phyloP scores from a whole-genome alignment of 2,329 filamentous ascomycete genomes.

The Paracorniculantispora psalliotae region DNA sequence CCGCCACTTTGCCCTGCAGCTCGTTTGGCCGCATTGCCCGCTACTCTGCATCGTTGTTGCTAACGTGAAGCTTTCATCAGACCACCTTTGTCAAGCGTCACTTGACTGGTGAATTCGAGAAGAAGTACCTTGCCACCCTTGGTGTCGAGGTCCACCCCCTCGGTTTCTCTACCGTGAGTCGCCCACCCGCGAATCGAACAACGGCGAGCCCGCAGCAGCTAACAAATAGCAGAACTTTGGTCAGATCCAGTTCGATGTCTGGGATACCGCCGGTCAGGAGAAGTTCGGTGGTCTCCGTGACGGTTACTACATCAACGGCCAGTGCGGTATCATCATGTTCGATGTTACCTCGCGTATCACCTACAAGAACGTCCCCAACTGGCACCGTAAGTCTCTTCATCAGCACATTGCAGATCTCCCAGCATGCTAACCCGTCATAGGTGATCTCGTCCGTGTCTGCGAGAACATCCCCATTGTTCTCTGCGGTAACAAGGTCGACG shows the following conservation, averaged over 20 bases:
- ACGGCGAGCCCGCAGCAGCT: conserved; percentile 24
- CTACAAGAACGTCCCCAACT: conserved; percentile 99
- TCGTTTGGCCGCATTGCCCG: neutral
- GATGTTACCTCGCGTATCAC: conserved; percentile 99
- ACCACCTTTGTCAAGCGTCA: conserved; percentile 99
- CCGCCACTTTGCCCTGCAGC: conserved; percentile 13
- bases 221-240: conserved; percentile 69
- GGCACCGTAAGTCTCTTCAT: conserved; percentile 75
- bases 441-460: conserved; percentile 97
- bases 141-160: conserved; percentile 99
- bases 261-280: conserved; percentile 98
- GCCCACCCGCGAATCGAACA: conserved; percentile 16
- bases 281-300: conserved; percentile 99
- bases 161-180: conserved; percentile 90
- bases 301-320: conserved; percentile 99
- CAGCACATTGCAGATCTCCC: neutral
- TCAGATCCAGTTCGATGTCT: conserved; percentile 96
- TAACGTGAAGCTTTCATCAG: conserved; percentile 41
- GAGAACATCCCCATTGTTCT: conserved; percentile 99
- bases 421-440: conserved; percentile 38
- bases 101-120: conserved; percentile 99
- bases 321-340: conserved; percentile 99
- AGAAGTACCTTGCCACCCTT: conserved; percentile 99
- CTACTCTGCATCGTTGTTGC: conserved; percentile 7
- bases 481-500: conserved; percentile 98